Evolutionary conservation across 2,329 filamentous ascomycete genomes (phyloP), one percentile per base, ranked within the genome.

Genomic region (Trichoderma sp.): DNA sequence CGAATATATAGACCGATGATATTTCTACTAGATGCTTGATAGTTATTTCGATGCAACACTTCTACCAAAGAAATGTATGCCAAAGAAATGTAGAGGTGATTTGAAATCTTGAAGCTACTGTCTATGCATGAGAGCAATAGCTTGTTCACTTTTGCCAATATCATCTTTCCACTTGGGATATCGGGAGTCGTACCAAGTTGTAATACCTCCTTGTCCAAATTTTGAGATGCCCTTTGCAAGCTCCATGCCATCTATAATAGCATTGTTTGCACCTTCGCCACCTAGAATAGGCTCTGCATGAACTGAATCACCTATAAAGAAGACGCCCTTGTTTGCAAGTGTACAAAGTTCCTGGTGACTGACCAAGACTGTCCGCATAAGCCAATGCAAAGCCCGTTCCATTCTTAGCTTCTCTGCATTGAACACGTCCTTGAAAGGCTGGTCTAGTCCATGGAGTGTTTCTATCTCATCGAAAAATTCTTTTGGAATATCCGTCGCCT

Each of bases 191-290:
- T 74, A 71, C 75, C 65, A 74, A 1, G 75, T 66, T 33, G 11
- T 7, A 29, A 74, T 71, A 18, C 64, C 41, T 12, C 62, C 60
- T 9, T 35, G 31, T 4, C 71, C 64, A 45, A 41, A 76, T 16
- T 56, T 27, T n/a, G 75, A 75, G 59, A 75, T 64, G 33, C 71
- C 59, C 31, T 75, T 64, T 29, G 45, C 45, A 50, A 76, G 75
- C 18, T 74, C 75, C 24, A 69, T 74, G 18, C 50, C 71, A n/a
- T 76, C 75, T 11, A 29, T 62, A 21, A 76, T 71, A 21, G 71
- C 71, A 59, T 66, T 74, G 33, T 76, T 76, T 60, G 65, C 75
- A 16, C 75, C 75, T 16, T 76, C 21, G 8, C 71, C 64, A 8
- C 64, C 75, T 14, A 71, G 21, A n/a, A 76, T 69, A 14, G 75